Evolutionary conservation across 1,139 yeast species (phyloP).

Genomic region (Protomyces macrosporus): DNA sequence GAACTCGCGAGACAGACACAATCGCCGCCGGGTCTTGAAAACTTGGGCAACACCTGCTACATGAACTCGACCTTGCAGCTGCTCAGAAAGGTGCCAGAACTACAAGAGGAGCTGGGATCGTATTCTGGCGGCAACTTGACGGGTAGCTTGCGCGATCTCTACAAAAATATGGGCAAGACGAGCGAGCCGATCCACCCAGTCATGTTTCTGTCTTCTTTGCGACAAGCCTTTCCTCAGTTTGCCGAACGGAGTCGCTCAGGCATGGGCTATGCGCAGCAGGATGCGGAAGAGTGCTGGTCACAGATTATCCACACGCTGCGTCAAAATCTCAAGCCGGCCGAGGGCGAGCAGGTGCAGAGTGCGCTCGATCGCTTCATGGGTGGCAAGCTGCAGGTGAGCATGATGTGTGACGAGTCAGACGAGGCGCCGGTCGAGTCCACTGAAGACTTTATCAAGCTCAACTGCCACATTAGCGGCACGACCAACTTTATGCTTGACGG

Average conservation of each 20-base stretch:
- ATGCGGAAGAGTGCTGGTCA: constrained; percentile 94
- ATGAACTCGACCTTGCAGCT: constrained; percentile 29
- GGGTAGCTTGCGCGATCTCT: constrained; percentile 35
- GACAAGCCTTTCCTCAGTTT: constrained; percentile 74
- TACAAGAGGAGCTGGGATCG: constrained; percentile 39
- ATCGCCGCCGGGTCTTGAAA: constrained; percentile 50
- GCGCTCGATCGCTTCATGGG: constrained; percentile 57
- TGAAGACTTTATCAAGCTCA: constrained; percentile 64
- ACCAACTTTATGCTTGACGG: constrained; percentile 92
- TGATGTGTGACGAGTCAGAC: constrained; percentile 49
- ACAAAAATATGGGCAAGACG: constrained; percentile 36
- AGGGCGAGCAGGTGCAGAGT: constrained; percentile 24
- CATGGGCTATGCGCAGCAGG: constrained; percentile 87
- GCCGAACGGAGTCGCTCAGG: constrained; percentile 59
- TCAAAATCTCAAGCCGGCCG: constrained; percentile 9
- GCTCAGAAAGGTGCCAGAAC: constrained; percentile 60
- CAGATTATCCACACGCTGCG: constrained; percentile 51
- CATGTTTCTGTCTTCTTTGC: constrained; percentile 56
- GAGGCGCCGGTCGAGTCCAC: constrained; percentile 52
- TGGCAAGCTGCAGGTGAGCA: constrained; percentile 57
- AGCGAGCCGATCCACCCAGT: constrained; percentile 47
- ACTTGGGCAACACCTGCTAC: constrained; percentile 31
- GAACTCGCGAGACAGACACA: constrained; percentile 40
- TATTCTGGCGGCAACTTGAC: constrained; percentile 12
- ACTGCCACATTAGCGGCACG: constrained; percentile 79